A percentile compares a stretch with the other conserved stretches of the same genome.
Conservation (phyloP, 1,284 basidiomycete species). For the Vanrija pseudolonga region DNA sequence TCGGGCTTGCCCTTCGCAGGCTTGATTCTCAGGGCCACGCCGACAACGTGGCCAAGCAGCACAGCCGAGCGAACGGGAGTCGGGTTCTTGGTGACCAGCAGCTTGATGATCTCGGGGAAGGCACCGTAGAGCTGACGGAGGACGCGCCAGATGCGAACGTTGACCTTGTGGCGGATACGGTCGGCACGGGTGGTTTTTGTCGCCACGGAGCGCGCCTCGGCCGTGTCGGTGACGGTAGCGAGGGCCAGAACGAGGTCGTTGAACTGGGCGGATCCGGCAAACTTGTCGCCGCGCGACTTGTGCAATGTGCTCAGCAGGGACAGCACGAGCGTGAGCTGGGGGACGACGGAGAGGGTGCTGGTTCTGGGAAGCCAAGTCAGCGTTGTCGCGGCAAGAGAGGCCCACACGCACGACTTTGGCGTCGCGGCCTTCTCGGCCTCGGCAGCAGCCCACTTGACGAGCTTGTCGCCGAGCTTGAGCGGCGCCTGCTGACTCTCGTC, state of each 20-base stretch:
- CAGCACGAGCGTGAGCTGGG: constrained; percentile 34
- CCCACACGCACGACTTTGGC: constrained; percentile 8
- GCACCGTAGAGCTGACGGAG: constrained; percentile 28
- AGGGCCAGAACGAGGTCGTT: constrained; percentile 34
- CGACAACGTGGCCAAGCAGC: constrained; percentile 39
- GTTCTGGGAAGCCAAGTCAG: constrained; percentile 10
- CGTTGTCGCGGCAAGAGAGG: not conserved
- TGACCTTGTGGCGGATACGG: constrained; percentile 32
- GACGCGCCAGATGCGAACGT: constrained; percentile 37
- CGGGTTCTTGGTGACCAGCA: constrained; percentile 27
- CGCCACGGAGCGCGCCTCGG: constrained; percentile 18
- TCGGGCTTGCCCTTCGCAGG: constrained; percentile 16
- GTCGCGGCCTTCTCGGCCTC: constrained; percentile 36
- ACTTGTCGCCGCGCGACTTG: constrained; percentile 21
- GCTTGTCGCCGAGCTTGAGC: constrained; percentile 42
- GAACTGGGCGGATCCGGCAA: constrained; percentile 27
- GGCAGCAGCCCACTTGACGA: constrained; percentile 38
- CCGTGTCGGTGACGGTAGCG: constrained; percentile 37
- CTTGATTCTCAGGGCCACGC: constrained; percentile 36
- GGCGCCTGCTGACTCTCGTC: constrained; percentile 29
- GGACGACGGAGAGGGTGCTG: constrained; percentile 27
- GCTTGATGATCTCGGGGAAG: constrained; percentile 31
- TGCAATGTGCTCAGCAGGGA: constrained; percentile 31
- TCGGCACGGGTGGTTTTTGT: constrained; percentile 3
- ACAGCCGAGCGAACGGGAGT: constrained; percentile 29